Conservation (phyloP, 495 filamentous ascomycete species). For the Pyrenula aspistea region DNA sequence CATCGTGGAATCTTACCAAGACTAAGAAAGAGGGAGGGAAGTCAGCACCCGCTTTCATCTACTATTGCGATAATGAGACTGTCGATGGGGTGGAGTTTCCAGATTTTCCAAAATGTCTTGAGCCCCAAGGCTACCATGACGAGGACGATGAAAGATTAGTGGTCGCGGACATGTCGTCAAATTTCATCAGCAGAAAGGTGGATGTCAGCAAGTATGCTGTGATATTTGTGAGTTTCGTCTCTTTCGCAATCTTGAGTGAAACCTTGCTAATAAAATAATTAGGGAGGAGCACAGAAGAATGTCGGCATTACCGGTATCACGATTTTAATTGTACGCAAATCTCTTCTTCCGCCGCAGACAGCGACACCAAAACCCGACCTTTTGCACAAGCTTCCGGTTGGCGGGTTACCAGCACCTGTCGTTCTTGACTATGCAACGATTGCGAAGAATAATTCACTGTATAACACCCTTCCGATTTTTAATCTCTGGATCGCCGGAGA, state of each 20-base stretch:
- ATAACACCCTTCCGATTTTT: slow-evolving; percentile 93
- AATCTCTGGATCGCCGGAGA: slow-evolving; percentile 76
- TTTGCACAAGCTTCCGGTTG: slow-evolving; percentile 50
- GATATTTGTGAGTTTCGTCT: slow-evolving; percentile 45
- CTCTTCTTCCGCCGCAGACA: slow-evolving; percentile 52
- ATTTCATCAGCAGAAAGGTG: slow-evolving; percentile 47
- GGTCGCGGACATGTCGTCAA: slow-evolving; percentile 80
- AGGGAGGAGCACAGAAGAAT: slow-evolving; percentile 79
- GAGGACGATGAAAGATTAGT: slow-evolving; percentile 53
- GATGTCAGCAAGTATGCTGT: slow-evolving; percentile 60
- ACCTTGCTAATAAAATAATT: slow-evolving; percentile 6
- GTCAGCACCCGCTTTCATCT: slow-evolving; percentile 58
- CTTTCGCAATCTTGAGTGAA: slow-evolving; percentile 24
- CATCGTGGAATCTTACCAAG: slow-evolving; percentile 63
- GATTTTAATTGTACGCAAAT: slow-evolving; percentile 67
- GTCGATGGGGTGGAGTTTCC: slow-evolving; percentile 79
- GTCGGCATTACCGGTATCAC: slow-evolving; percentile 77
- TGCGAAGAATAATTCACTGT: slow-evolving; percentile 80
- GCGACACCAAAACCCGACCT: slow-evolving; percentile 46
- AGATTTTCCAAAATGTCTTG: slow-evolving; percentile 52
- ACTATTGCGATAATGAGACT: slow-evolving; percentile 91
- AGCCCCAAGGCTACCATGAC: slow-evolving; percentile 30
- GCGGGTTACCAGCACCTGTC: slow-evolving; percentile 58
- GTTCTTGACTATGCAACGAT: slow-evolving; percentile 71
- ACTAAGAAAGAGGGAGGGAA: slow-evolving; percentile 32